A percentile compares a stretch with the other conserved stretches of the same genome.
Evolutionary conservation across 495 filamentous ascomycete genomes (phyloP).

Genomic region (Mycothermus thermophilus): DNA sequence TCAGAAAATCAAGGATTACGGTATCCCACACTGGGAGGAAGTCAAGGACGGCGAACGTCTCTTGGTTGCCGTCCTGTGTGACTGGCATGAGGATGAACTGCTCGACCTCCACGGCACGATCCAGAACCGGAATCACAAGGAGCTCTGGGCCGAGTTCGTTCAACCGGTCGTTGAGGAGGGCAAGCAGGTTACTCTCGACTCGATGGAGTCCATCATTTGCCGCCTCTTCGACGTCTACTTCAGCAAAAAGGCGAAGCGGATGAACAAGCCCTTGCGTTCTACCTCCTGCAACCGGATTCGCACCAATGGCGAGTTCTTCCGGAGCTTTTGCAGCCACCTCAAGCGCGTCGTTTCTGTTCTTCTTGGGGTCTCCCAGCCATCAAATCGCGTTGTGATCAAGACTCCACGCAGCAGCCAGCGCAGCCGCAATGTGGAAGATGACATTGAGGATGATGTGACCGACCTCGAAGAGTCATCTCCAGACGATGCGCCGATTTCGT

Average conservation of each 20-base stretch:
- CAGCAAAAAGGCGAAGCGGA: conserved; percentile 1
- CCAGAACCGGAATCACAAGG: not conserved
- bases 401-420: not conserved
- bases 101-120: conserved; percentile 3
- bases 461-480: too few species aligned
- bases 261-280: not conserved
- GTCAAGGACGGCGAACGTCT: conserved; percentile 13
- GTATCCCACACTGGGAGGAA: conserved; percentile 11
- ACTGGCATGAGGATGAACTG: conserved; percentile 1
- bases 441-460: conserved; percentile 6
- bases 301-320: not conserved
- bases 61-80: conserved; percentile 11
- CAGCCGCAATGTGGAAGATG: conserved; percentile 4
- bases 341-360: conserved; percentile 7
- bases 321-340: conserved; percentile 9
- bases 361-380: not conserved
- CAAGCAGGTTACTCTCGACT: not conserved
- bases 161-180: conserved; percentile 1
- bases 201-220: conserved; percentile 4
- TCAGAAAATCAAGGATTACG: conserved; percentile 9
- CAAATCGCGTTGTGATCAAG: conserved; percentile 4
- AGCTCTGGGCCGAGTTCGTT: conserved; percentile 13
- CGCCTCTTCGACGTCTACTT: conserved; percentile 16
- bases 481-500: too few species aligned
- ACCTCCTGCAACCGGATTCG: conserved; percentile 4